Evolutionary conservation across 495 filamentous ascomycete genomes (phyloP), one percentile per base, ranked within the genome.

Genomic region (Penicillium canariense): DNA sequence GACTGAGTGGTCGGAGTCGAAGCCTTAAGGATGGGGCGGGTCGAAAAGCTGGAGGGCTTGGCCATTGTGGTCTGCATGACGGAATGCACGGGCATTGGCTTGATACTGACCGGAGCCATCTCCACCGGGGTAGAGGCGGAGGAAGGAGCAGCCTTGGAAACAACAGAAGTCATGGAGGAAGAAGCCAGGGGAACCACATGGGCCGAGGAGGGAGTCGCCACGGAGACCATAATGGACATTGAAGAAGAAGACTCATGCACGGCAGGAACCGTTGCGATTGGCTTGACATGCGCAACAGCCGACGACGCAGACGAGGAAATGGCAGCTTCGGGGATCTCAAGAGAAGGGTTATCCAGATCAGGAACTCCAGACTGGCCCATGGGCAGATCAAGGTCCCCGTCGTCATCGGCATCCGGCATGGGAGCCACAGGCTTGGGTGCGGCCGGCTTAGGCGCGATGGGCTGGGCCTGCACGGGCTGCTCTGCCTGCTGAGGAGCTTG

Each of bases 111-210:
- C 11, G 48, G 31, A 7, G 58, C 45, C 20, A 39, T 39, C 35
- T 40, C 28, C 5, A 27, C 30, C 12, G 46, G 46, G 27, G 35
- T 22, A 30, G 45, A 36, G 20, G 43, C 35, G 30, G 31, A 35
- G 4, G 32, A 12, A n/a, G 43, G 43, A 15, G 26, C 12, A 31
- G 44, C 31, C 31, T 42, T 7, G 12, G 25, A 4, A 5, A 35
- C 30, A 23, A 47, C n/a, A 15, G 52, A 44, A 31, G 44, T 44
- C 43, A 49, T 39, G 51, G 22, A 46, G 6, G 52, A 39, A 23
- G 42, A 27, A 2, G 23, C 48, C 7, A 26, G 34, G 36, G n/a
- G n/a, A n/a, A n/a, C n/a, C n/a, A n/a, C n/a, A n/a, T n/a, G n/a
- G n/a, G n/a, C 18, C 20, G 36, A 28, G 23, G 20, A 20, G 8